These are phyloP conservation scores for Sclerotinia sclerotiorum DNA, from an alignment of 2,329 filamentous ascomycete species.

Conservation along the genomic window DNA sequence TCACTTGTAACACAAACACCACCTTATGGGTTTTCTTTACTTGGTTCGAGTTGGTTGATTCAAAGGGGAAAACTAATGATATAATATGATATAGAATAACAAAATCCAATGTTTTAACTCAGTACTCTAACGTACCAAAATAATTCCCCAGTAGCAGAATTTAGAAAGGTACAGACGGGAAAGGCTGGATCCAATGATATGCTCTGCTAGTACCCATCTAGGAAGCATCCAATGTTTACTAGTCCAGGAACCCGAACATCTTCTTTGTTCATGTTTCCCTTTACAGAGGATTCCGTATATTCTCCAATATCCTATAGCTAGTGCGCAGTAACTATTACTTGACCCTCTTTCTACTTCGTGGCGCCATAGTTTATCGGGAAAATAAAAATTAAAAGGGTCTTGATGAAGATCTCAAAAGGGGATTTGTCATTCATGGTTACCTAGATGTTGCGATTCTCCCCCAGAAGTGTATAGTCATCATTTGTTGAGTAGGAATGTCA, in stretches of 20 bases:
- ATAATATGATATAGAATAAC: neutral
- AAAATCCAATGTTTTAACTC: too few relatives aligned
- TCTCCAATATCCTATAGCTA: neutral
- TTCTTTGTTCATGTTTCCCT: neutral
- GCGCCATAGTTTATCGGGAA: neutral
- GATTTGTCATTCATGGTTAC: neutral
- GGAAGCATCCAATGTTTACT: neutral
- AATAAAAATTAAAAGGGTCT: slow-evolving; percentile 6
- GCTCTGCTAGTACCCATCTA: too few relatives aligned
- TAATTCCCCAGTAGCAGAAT: too few relatives aligned
- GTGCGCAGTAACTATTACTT: neutral
- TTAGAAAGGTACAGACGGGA: too few relatives aligned
- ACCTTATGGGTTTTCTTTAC: neutral
- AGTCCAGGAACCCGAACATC: neutral
- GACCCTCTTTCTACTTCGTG: slow-evolving; percentile 10
- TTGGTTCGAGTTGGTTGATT: neutral
- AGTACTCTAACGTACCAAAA: too few relatives aligned
- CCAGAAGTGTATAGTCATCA: neutral
- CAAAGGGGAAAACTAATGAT: neutral
- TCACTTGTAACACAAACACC: neutral
- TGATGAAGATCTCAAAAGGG: neutral
- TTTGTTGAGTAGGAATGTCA: slow-evolving; percentile 6
- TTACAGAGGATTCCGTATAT: neutral
- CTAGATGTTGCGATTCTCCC: neutral
- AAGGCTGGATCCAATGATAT: too few relatives aligned